Conservation (phyloP, 2,329 filamentous ascomycete species). For the Fusarium citri region DNA sequence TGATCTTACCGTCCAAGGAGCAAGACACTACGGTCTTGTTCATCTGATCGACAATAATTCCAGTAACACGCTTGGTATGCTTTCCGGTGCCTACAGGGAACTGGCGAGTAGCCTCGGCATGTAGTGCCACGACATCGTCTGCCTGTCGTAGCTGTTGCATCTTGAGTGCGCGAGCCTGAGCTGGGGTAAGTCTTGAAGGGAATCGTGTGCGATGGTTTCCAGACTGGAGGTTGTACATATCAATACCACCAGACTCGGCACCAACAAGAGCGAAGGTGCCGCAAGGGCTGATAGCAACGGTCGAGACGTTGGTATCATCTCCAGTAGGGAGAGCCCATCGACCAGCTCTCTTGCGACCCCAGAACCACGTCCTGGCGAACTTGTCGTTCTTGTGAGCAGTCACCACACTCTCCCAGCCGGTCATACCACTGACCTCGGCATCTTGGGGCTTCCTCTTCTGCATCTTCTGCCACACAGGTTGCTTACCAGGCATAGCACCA, state of each 20-base stretch:
- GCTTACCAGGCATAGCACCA: slow-evolving; percentile 81
- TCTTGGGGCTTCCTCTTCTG: slow-evolving; percentile 72
- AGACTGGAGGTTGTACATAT: slow-evolving; percentile 98
- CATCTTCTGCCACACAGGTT: slow-evolving; percentile 85
- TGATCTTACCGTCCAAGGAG: slow-evolving; percentile 89
- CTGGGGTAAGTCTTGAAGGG: slow-evolving; percentile 80
- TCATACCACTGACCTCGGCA: slow-evolving; percentile 78
- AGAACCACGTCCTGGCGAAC: slow-evolving; percentile 95
- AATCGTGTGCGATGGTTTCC: slow-evolving; percentile 89
- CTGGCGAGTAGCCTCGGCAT: slow-evolving; percentile 56
- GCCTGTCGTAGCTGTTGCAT: slow-evolving; percentile 70
- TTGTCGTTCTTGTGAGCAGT: slow-evolving; percentile 90
- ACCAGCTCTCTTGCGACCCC: slow-evolving; percentile 92
- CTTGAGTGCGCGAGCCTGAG: slow-evolving; percentile 81
- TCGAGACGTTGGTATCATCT: slow-evolving; percentile 84
- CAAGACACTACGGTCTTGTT: slow-evolving; percentile 89
- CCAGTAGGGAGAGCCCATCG: slow-evolving; percentile 92
- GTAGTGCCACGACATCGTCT: slow-evolving; percentile 67
- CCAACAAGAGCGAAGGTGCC: slow-evolving; percentile 94
- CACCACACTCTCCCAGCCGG: slow-evolving; percentile 96
- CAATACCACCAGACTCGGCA: slow-evolving; percentile 83
- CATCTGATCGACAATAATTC: slow-evolving; percentile 87
- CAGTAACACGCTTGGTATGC: slow-evolving; percentile 86
- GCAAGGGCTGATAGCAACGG: slow-evolving; percentile 89
- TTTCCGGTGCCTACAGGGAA: slow-evolving; percentile 71